A percentile compares a stretch with the other conserved stretches of the same genome.
phyloP scores from a whole-genome alignment of 306 rosid genomes.

The Phaseolus lunatus region DNA sequence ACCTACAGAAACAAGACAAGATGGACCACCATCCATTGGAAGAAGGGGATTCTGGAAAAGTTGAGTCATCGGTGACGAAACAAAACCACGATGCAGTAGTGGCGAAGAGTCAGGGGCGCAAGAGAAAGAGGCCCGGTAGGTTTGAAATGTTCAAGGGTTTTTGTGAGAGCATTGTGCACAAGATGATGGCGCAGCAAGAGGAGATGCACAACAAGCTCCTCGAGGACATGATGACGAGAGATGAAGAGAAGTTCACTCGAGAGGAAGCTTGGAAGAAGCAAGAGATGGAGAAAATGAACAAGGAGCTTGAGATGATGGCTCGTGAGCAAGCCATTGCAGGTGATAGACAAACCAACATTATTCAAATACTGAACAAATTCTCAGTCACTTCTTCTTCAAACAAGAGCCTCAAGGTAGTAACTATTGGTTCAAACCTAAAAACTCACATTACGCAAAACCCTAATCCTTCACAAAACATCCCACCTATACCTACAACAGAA shows the following conservation, averaged over 20 bases:
- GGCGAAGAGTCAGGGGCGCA: slow-evolving; percentile 24
- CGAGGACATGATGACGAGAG: slow-evolving; percentile 74
- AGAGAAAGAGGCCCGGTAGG: slow-evolving; percentile 64
- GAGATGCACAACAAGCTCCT: slow-evolving; percentile 79
- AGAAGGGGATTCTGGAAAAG: slow-evolving; percentile 34
- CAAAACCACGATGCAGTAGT: slow-evolving; percentile 2
- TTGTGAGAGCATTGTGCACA: slow-evolving; percentile 77
- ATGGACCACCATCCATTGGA: slow-evolving; percentile 31
- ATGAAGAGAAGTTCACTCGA: slow-evolving; percentile 67
- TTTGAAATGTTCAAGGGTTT: slow-evolving; percentile 75
- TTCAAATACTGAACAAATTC: slow-evolving; percentile 70
- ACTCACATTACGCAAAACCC: slow-evolving; percentile 44
- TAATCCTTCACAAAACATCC: slow-evolving; percentile 30
- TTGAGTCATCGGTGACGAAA: not conserved
- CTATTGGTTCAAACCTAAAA: slow-evolving; percentile 34
- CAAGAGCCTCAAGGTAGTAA: slow-evolving; percentile 16
- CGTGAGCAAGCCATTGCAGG: slow-evolving; percentile 78
- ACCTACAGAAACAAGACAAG: slow-evolving; percentile 32
- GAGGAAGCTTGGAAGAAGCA: slow-evolving; percentile 91
- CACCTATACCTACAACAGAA: slow-evolving; percentile 11
- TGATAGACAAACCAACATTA: slow-evolving; percentile 73
- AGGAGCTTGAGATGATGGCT: slow-evolving; percentile 84
- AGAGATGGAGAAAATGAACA: slow-evolving; percentile 82
- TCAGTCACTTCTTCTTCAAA: not conserved
- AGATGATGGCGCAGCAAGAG: slow-evolving; percentile 84